These are phyloP conservation scores for Coprinellus micaceus DNA, from an alignment of 768 basidiomycete genomes.

Conservation along the genomic window DNA sequence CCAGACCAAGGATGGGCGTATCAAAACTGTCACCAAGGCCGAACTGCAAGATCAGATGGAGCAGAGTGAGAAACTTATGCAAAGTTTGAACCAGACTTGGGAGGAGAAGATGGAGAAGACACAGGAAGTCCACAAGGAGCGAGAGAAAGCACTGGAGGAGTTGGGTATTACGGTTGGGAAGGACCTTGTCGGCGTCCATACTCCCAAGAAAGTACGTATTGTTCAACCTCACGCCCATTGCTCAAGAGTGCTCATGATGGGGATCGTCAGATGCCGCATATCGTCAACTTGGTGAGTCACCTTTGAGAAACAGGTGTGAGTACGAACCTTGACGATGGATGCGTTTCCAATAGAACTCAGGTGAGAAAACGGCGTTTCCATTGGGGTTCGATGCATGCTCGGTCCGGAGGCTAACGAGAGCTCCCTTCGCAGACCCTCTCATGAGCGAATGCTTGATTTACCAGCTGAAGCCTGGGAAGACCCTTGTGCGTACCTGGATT, in stretches of 20 bases:
- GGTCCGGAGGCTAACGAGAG: conserved; percentile 14
- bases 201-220: conserved; percentile 85
- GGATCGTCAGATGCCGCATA: conserved; percentile 74
- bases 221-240: conserved; percentile 6
- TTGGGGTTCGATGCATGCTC: not conserved
- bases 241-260: conserved; percentile 12
- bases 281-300: conserved; percentile 82
- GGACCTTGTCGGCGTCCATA: conserved; percentile 93
- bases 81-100: conserved; percentile 92
- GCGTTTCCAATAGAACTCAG: conserved; percentile 15
- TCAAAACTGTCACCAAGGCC: conserved; percentile 95
- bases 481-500: conserved; percentile 48
- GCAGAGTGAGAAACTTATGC: conserved; percentile 91
- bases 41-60: conserved; percentile 97
- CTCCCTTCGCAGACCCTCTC: conserved; percentile 64
- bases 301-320: not conserved
- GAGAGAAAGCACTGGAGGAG: conserved; percentile 96
- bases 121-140: conserved; percentile 92
- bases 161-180: conserved; percentile 97
- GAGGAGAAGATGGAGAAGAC: conserved; percentile 91
- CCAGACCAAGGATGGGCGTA: conserved; percentile 85
- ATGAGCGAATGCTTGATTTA: conserved; percentile 96
- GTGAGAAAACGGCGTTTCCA: conserved; percentile 59
- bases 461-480: conserved; percentile 83
- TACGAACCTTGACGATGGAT: conserved; percentile 7